Conservation (phyloP, 257 asterid species). For the Paraleonurus japonicus region DNA sequence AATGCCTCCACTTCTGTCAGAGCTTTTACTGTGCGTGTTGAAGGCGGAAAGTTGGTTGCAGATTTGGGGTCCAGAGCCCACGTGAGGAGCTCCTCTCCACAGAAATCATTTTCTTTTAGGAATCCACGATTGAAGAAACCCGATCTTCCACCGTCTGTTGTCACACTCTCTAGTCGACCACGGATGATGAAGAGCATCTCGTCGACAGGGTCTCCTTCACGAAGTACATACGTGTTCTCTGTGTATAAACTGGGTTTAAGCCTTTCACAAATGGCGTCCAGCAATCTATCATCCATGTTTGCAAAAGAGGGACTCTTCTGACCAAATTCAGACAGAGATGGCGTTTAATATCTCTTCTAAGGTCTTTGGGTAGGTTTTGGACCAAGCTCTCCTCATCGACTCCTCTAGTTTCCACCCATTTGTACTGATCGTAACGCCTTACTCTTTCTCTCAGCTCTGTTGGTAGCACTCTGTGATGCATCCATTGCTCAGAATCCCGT, state of each 20-base stretch:
- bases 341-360: slow-evolving; percentile 85
- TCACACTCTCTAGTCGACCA: slow-evolving; percentile 87
- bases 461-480: slow-evolving; percentile 96
- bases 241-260: slow-evolving; percentile 94
- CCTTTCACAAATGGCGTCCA: slow-evolving; percentile 95
- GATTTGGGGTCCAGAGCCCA: slow-evolving; percentile 97
- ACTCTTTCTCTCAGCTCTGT: slow-evolving; percentile 82
- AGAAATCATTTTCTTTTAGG: slow-evolving; percentile 80
- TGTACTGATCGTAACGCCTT: slow-evolving; percentile 87
- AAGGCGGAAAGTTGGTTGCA: slow-evolving; percentile 81
- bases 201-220: slow-evolving; percentile 94
- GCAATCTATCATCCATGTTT: slow-evolving; percentile 92
- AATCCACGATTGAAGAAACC: slow-evolving; percentile 90
- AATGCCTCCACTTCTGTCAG: slow-evolving; percentile 94
- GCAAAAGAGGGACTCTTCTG: slow-evolving; percentile 95
- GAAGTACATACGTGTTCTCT: slow-evolving; percentile 68
- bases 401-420: slow-evolving; percentile 91
- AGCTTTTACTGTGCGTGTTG: slow-evolving; percentile 91
- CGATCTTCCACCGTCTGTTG: slow-evolving; percentile 97
- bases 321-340: slow-evolving; percentile 91
- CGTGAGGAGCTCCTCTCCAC: slow-evolving; percentile 97
- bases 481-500: slow-evolving; percentile 97
- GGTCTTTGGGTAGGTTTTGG: slow-evolving; percentile 84
- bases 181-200: slow-evolving; percentile 96
- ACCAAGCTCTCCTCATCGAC: slow-evolving; percentile 92